These are phyloP conservation scores for Aspergillus glaucus DNA, from an alignment of 2,329 filamentous ascomycete genomes.

Conservation along the genomic window DNA sequence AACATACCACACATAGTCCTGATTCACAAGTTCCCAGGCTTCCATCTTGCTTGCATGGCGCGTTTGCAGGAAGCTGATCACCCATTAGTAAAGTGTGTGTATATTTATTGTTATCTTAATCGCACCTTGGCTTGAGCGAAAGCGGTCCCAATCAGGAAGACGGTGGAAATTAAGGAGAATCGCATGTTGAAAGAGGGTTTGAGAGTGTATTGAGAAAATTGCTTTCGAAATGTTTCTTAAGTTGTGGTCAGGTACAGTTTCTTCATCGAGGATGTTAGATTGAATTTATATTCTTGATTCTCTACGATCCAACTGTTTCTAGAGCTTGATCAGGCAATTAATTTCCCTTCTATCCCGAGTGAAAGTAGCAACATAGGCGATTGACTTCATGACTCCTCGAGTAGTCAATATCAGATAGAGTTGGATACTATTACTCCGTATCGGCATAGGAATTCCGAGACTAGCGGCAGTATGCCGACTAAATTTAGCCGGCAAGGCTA, in stretches of 20 bases:
- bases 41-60: slow-evolving; percentile 2
- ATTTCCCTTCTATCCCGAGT: background rate
- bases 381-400: background rate
- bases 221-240: background rate
- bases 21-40: slow-evolving; percentile 2
- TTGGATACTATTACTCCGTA: background rate
- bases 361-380: background rate
- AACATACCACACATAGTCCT: slow-evolving; percentile 3
- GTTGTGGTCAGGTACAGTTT: background rate
- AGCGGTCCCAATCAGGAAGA: background rate
- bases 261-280: background rate
- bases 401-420: background rate
- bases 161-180: background rate
- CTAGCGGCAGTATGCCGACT: background rate
- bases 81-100: background rate
- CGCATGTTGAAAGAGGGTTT: background rate
- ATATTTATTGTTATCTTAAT: background rate
- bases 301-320: background rate
- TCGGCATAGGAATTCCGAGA: background rate
- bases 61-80: slow-evolving; percentile 1
- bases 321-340: background rate
- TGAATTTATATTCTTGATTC: background rate
- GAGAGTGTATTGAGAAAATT: background rate
- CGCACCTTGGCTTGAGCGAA: background rate
- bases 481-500: background rate